Evolutionary conservation across 768 basidiomycete species (phyloP), one percentile per base, ranked within the genome.

Genomic region (Agrocybe praecox): DNA sequence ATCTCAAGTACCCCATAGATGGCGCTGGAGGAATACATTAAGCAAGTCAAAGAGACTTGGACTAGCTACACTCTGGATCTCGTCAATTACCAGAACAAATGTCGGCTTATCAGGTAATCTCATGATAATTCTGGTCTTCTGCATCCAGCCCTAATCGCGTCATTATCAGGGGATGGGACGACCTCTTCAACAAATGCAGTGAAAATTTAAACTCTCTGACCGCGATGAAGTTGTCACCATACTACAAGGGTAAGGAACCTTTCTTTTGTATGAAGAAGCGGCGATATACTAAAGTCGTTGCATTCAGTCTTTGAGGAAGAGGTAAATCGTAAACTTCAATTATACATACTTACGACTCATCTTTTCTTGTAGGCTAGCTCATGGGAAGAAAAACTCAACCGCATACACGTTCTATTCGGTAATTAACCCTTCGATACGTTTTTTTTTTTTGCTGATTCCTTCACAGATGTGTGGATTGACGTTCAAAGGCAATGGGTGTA

Each of bases 401-500:
- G 95, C 36, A 90, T 98, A 34, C 96, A 98, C 65, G 95, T 97
- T 29, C 82, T 99, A 10, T 98, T 99, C 67, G 96, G 92, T 92
- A 58, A 65, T 80, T 67, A 1, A 1, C 11, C 15, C 40, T 32
- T 32, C 26, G 26, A 29, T 29, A 1, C 52, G 26, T 23, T 15
- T 17, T 46, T 29, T 40, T 53, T 36, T 43, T 40, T 46, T 26
- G 43, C 50, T 70, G 45, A 58, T 21, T 21, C 46, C 15, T 36
- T 22, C 32, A 11, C 44, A 94, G 93, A 99, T 72, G 90, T 98
- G 34, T 99, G 97, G 97, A 97, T 99, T 63, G 97, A 99, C 64
- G 97, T 99, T 15, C 97, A 99, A 65, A 87, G 97, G 7, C 97
- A 99, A 77, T 99, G 97, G 97, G 97, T 99, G 1, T 99, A 99